phyloP scores from a whole-genome alignment of 1,284 basidiomycete species.

The Heliocybe sulcata region DNA sequence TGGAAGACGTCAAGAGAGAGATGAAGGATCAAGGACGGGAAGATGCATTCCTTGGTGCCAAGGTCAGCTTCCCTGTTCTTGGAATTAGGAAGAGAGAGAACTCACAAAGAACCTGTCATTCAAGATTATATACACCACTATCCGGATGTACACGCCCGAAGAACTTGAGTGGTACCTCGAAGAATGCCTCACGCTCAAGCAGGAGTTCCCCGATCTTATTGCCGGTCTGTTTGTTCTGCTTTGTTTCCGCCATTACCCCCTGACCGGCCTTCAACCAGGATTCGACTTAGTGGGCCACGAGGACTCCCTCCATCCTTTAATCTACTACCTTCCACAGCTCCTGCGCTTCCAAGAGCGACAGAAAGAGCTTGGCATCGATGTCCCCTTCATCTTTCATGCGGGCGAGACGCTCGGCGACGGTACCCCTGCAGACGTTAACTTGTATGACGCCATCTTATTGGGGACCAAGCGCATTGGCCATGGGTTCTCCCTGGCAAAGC shows the following conservation, averaged over 20 bases:
- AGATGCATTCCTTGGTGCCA: slow-evolving; percentile 59
- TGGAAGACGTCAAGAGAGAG: slow-evolving; percentile 48
- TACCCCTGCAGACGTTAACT: slow-evolving; percentile 58
- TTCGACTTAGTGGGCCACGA: slow-evolving; percentile 81
- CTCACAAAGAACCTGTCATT: neutral
- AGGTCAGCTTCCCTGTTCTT: slow-evolving; percentile 26
- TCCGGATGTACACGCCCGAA: slow-evolving; percentile 49
- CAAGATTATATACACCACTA: slow-evolving; percentile 67
- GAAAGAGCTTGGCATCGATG: slow-evolving; percentile 49
- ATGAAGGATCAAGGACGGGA: slow-evolving; percentile 42
- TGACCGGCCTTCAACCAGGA: slow-evolving; percentile 28
- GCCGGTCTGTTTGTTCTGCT: slow-evolving; percentile 39
- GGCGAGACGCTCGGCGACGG: slow-evolving; percentile 77
- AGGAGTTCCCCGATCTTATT: slow-evolving; percentile 68
- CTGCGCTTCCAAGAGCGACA: slow-evolving; percentile 52
- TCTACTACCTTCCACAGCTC: slow-evolving; percentile 57
- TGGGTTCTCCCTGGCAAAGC: slow-evolving; percentile 68
- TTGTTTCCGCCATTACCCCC: neutral
- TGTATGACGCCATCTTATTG: slow-evolving; percentile 73
- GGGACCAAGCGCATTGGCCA: slow-evolving; percentile 78
- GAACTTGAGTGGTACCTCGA: slow-evolving; percentile 62
- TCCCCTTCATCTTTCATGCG: slow-evolving; percentile 78
- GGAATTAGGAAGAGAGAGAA: neutral
- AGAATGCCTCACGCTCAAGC: slow-evolving; percentile 68
- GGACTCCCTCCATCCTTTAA: slow-evolving; percentile 54